Evolutionary conservation across 2,329 filamentous ascomycete genomes (phyloP), one percentile per base, ranked within the genome.

Genomic region (Amylocarpus encephaloides): DNA sequence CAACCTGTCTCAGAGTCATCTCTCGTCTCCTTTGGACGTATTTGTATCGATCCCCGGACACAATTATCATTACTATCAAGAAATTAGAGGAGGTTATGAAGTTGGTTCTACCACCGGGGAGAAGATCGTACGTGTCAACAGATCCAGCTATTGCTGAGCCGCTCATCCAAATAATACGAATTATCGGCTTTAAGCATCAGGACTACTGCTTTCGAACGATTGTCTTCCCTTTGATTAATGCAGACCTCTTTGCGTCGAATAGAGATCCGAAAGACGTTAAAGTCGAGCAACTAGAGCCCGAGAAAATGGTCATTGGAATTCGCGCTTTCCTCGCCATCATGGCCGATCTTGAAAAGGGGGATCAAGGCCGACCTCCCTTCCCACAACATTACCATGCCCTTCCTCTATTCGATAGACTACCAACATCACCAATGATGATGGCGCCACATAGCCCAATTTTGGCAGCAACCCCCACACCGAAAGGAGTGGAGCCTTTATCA

Each of bases 291-390:
- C 77, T 98, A 54, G 93, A 98, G 55, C 93, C 94, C 0, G 94
- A 98, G 64, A 86, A 88, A 61, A 95, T 96, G 71, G 92, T 97
- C n/a, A 87, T 98, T 59, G 93, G 91, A 2, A 98, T 98, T 55
- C 82, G 90, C 55, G 88, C 93, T 2, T 98, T 97, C 65, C 75
- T 98, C 26, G 88, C 86, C 30, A 89, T 97, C 59, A 92, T 98
- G 81, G 80, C 86, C 0, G 93, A 98, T 66, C 74, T 97, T 22
- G 93, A 98, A 67, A 92, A 86, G 56, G 85, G 85, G 22, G 85
- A 91, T 43, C 78, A 82, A 55, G 79, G 84, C 11, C 78, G 78
- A 19, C 93, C 93, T 2, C 87, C 90, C 0, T 96, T 97, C 59
- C 93, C 93, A 1, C 80, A 83, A 41, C 79, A 81, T n/a, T 80